Evolutionary conservation across 163 green algal species (phyloP).

Genomic region (Picocystis sp.): DNA sequence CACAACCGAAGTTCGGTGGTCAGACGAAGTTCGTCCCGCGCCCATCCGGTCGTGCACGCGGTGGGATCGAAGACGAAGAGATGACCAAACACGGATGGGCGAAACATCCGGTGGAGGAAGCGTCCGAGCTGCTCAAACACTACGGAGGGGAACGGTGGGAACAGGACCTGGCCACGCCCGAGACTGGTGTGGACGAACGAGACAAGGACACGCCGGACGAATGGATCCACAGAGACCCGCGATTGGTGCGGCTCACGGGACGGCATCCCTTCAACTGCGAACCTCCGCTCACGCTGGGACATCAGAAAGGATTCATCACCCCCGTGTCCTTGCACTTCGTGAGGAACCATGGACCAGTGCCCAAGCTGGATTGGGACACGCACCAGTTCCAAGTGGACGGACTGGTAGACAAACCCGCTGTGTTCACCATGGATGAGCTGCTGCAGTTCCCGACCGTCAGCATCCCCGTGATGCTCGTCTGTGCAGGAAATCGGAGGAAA

Average conservation of each 20-base stretch:
- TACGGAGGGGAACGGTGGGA: no score
- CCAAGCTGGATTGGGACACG: slow-evolving; percentile 41
- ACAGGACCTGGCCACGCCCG: no score
- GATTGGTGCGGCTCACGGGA: slow-evolving; percentile 74
- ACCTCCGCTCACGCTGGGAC: slow-evolving; percentile 41
- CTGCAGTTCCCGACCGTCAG: slow-evolving; percentile 46
- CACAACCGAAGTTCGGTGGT: no score
- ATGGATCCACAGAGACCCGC: slow-evolving; percentile 61
- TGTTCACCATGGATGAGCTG: slow-evolving; percentile 80
- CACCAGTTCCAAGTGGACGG: slow-evolving; percentile 56
- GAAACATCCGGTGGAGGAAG: no score
- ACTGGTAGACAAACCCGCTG: slow-evolving; percentile 32
- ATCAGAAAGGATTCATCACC: slow-evolving; percentile 67
- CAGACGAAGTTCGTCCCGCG: no score
- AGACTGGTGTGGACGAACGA: slow-evolving; percentile 21
- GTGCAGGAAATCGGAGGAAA: slow-evolving; percentile 82
- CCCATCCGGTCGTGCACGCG: no score
- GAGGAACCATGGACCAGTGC: slow-evolving; percentile 87
- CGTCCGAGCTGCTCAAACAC: no score
- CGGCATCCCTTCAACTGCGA: slow-evolving; percentile 94
- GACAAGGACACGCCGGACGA: slow-evolving; percentile 58
- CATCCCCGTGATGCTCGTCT: slow-evolving; percentile 55
- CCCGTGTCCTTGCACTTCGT: slow-evolving; percentile 65
- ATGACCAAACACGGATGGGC: no score
- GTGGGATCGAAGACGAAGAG: no score